Evolutionary conservation across 2,329 filamentous ascomycete genomes (phyloP), one percentile per base, ranked within the genome.

Genomic region (Neophaeococcomyces aloes): DNA sequence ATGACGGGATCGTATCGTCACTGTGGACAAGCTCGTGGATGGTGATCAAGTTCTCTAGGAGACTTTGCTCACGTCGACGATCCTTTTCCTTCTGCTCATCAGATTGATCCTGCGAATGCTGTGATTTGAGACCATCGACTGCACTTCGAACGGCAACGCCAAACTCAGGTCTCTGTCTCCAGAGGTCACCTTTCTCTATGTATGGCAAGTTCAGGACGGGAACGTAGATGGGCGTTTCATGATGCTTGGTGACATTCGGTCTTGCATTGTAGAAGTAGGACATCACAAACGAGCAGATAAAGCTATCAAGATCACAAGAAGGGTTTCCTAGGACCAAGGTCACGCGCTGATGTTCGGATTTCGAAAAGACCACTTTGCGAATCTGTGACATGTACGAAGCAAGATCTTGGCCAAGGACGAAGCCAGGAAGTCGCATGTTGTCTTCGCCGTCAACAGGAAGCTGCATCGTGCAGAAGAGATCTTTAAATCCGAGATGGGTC

Each of bases 301-400:
- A 74, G 21, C 76, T 80, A 61, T 81, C 77, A 44, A 81, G 69
- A 56, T 81, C 77, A 56, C 62, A 62, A n/a, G 65, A 65, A 11
- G 63, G 60, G 42, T 70, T 68, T 17, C 64, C 66, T 29, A 67
- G 53, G 15, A 69, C 65, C 44, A 66, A 64, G 18, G 65, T 57
- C 0, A 59, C 60, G 14, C 15, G 29, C 31, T 42, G 36, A 18
- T 42, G 29, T 14, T 45, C 30, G 17, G 39, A 23, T 25, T 42
- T n/a, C 7, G 19, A 29, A 21, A 34, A 42, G 13, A 42, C 39
- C 13, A 42, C 39, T 29, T 42, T 42, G 11, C 39, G 10, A 15
- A 42, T 35, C 14, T 42, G 30, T 7, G 31, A 34, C 19, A 42
- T 7, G 15, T 42, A 42, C 3, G 39, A 27, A 23, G 13, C 17